Percentiles rank a stretch among this genome's conserved stretches.
These are phyloP conservation scores for Melastoma malabathricum DNA, from an alignment of 345 rosid species.

Conservation along the genomic window DNA sequence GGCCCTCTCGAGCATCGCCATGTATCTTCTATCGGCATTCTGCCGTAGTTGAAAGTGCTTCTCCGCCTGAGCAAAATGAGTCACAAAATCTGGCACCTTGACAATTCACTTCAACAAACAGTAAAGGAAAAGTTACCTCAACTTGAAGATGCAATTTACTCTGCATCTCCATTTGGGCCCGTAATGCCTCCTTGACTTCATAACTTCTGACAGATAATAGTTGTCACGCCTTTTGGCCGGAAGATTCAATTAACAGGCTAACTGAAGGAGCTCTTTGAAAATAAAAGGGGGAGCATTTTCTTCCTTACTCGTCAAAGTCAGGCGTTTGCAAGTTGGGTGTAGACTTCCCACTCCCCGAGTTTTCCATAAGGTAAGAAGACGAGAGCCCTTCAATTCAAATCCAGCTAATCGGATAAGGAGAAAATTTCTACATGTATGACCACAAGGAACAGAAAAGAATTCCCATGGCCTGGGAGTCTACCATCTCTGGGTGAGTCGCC, in stretches of 20 bases:
- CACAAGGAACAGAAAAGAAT: neutral
- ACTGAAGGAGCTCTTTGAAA: neutral
- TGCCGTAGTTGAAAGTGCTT: conserved; percentile 54
- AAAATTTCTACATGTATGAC: neutral
- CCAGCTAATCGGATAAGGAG: conserved; percentile 4
- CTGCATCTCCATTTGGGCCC: conserved; percentile 78
- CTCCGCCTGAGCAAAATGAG: conserved; percentile 23
- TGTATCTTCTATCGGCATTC: conserved; percentile 48
- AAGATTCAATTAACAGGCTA: neutral
- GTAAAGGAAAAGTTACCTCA: conserved; percentile 27
- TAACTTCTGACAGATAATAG: conserved; percentile 25
- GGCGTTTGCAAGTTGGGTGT: conserved; percentile 29
- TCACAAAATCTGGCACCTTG: neutral
- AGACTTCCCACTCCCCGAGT: conserved; percentile 21
- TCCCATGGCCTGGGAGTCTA: conserved; percentile 8
- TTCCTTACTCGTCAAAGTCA: conserved; percentile 56
- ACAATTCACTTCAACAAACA: neutral
- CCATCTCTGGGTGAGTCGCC: conserved; percentile 45
- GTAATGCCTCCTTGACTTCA: conserved; percentile 59
- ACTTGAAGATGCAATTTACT: conserved; percentile 71
- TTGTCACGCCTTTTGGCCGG: conserved; percentile 1
- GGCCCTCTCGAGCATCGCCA: conserved; percentile 55
- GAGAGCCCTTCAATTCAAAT: conserved; percentile 15
- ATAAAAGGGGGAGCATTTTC: conserved; percentile 4
- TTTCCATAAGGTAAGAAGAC: conserved; percentile 41